Base-by-base conservation (phyloP, 768 basidiomycete genomes). In the Galerina marginata region DNA sequence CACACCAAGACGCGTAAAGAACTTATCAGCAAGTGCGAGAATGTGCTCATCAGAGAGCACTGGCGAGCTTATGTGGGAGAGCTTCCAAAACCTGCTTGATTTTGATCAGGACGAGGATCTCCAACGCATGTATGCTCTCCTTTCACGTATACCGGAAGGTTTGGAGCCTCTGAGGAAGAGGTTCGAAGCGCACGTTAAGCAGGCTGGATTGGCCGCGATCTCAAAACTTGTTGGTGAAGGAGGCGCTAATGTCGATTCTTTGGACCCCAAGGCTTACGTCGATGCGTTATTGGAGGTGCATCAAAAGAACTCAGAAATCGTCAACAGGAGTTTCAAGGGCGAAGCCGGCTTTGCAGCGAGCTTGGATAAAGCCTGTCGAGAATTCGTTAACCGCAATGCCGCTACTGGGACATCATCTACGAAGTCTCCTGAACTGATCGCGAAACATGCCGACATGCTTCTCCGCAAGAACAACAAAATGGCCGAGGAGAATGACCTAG, bases 391-490 rank as follows among this genome's bases (percentile, higher is more conserved):
- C 73, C 85, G 89, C 53, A 99, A 99, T 73, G 86, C 90, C 56
- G 95, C 93, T 16, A 96, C 95, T 25, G 95, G 95, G 2, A 80
- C 86, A 6, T 92, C 92, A 4, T 90, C 90, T 2, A 92, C 91
- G 20, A 96, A 93, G 75, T 96, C 94, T 2, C 96, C 97, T 2
- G 97, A 99, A 71, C 79, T 99, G 53, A 84, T 99, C 48, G 96
- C 96, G 38, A 96, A 94, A 75, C 95, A 98, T 67, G 90, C 95
- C 12, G 96, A 99, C 72, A 86, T 91, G 74, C 76, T 99, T 38
- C 77, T 99, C 59, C 85, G 92, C 64, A 99, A 98, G 85, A 96
- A 86, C 79, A 99, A 98, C 81, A 98, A 98, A 83, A 89, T 96
- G 81, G 86, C 92, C 0, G 96, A 99, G 77, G 95, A 96, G 65